Evolutionary conservation across 108 stramenopile genomes (phyloP), one percentile per base, ranked within the genome.

Genomic region (Cyclotella distinguenda): DNA sequence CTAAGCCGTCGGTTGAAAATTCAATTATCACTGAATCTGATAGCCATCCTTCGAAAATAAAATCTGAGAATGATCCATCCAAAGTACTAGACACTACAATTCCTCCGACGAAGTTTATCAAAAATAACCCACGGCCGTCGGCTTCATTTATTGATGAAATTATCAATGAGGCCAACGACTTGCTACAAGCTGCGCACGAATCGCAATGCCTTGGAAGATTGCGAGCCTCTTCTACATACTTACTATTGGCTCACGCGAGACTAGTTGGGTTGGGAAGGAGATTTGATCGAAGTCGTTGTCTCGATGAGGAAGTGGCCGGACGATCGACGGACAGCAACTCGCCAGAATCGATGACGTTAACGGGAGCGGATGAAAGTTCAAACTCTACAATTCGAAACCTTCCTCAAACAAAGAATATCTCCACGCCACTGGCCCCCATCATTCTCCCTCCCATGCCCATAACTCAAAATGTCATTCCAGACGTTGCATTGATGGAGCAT

Each of bases 181-280:
- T 94, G 30, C 60, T 88, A n/a, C 78, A 77, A 48, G 88, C 93
- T 0, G 86, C 86, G 22, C 18, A 40, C 33, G 86, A 94, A 57
- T 85, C 90, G 2, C 93, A 94, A 50, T 62, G 71, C 12, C 42
- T 94, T 13, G 93, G 91, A 27, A 64, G 93, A 16, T 63, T 94
- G 36, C 82, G 88, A 48, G 83, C 85, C 81, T 70, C 89, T 9
- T 76, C 78, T 19, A 74, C 85, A 31, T 91, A 85, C 64, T 79
- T 83, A 43, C 43, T 89, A 16, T 64, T 94, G 53, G 54, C 89
- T 35, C 93, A 94, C 56, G 80, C 86, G 6, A 73, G 93, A 16
- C 72, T 94, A 34, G 84, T 94, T 0, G 90, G 90, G 12, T 42
- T 94, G 50, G 93, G 93, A 7, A 84, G 89, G 46, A 65, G 87